Base-by-base conservation (phyloP, 2,329 filamentous ascomycete genomes). In the Ophiobolus disseminans region DNA sequence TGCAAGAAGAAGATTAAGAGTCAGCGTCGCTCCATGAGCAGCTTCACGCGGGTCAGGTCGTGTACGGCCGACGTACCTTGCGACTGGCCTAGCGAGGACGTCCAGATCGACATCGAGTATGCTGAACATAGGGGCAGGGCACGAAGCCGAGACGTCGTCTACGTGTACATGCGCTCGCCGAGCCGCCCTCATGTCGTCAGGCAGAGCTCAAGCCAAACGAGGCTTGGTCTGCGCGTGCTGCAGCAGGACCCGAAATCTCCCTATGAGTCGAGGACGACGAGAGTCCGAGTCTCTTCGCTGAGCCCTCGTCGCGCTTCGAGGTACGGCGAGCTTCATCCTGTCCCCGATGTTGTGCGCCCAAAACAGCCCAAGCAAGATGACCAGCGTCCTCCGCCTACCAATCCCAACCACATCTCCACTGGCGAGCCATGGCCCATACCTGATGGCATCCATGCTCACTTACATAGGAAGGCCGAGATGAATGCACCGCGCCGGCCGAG, bases 1-100 rank as follows among this genome's bases (percentile, higher is more conserved):
- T 74, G 72, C 52, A 58, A 57, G 42, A 70, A 63, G 59, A 63
- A 63, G 25, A 48, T 51, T 36, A 54, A 51, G 45, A 48, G 41
- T 41, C 38, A 37, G 16, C 49, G 40, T 41, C 48, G 36, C 17
- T 45, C 55, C 37, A 56, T 36, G 36, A 58, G 55, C 28, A 63
- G 55, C 32, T 55, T 56, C 20, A 63, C 56, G 23, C 57, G 52
- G 13, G 47, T 65, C 30, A 45, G 55, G 20, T 54, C 57, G 21
- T 64, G 63, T 43, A 60, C 42, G 5, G 58, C 58, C 14, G 57
- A 62, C 13, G 55, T 59, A n/a, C 61, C 57, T n/a, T 66, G 65
- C 28, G 53, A 66, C 10, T 69, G 60, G 62, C 60, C 60, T 54
- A 53, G 51, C 20, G 53, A 61, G 21, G 34, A 56, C 21, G 40